Percentiles rank a stretch among this genome's conserved stretches.
These are phyloP conservation scores for Pichia sporocuriosa DNA, from an alignment of 805 yeast species.

Conservation along the genomic window DNA sequence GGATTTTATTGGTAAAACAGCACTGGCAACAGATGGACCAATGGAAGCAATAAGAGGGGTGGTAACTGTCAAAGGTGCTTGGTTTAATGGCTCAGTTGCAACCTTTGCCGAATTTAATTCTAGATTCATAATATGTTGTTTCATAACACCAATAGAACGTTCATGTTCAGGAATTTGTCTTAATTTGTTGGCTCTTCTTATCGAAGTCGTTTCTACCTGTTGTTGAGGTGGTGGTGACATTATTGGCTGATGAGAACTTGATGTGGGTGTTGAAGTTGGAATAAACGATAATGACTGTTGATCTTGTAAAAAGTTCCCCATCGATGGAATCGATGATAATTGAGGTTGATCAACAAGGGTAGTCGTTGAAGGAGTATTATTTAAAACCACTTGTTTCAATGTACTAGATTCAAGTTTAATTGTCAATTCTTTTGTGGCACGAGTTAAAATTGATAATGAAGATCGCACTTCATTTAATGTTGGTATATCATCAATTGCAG, in stretches of 20 bases:
- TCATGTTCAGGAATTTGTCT: conserved; percentile 13
- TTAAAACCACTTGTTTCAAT: conserved; percentile 28
- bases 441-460: conserved; percentile 72
- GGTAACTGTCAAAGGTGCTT: conserved; percentile 23
- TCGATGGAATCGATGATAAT: conserved; percentile 31
- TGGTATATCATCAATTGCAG: conserved; percentile 75
- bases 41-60: conserved; percentile 32
- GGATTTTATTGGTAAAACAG: conserved; percentile 28
- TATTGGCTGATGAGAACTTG: background rate
- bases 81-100: conserved; percentile 1
- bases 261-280: conserved; percentile 12
- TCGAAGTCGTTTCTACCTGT: background rate
- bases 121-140: conserved; percentile 22
- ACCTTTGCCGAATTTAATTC: conserved; percentile 5
- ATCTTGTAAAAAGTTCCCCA: conserved; percentile 25
- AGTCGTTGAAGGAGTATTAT: conserved; percentile 16
- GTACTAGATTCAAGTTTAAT: conserved; percentile 69
- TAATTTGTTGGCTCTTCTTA: conserved; percentile 1
- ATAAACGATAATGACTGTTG: background rate
- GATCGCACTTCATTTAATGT: conserved; percentile 73
- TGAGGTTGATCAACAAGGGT: conserved; percentile 29
- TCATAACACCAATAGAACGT: conserved; percentile 13
- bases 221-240: background rate
- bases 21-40: conserved; percentile 31
- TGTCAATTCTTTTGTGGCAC: conserved; percentile 87